Conservation (phyloP, 441 rosid genomes). For the Manihot esculenta region DNA sequence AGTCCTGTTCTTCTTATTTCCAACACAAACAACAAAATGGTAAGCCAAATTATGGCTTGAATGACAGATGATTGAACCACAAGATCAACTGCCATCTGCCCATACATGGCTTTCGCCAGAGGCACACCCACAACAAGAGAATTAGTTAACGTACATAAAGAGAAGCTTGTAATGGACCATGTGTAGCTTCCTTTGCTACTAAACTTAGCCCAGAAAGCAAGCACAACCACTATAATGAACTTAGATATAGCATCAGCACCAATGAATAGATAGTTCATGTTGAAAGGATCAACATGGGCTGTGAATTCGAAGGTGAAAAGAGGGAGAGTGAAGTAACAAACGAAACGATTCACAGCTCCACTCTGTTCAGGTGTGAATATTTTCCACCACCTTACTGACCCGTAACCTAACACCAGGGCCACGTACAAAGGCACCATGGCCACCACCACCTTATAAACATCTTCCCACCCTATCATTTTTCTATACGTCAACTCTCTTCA, state of each 20-base stretch:
- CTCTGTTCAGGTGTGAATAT: slow-evolving; percentile 73
- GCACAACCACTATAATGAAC: slow-evolving; percentile 52
- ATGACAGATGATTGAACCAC: slow-evolving; percentile 76
- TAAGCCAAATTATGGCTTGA: slow-evolving; percentile 82
- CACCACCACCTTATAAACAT: slow-evolving; percentile 75
- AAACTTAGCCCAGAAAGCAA: slow-evolving; percentile 76
- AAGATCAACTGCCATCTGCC: slow-evolving; percentile 64
- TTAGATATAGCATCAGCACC: slow-evolving; percentile 76
- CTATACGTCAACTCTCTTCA: not conserved
- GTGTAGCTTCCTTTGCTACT: slow-evolving; percentile 69
- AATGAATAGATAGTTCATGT: slow-evolving; percentile 70
- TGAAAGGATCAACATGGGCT: slow-evolving; percentile 73
- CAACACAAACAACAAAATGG: slow-evolving; percentile 58
- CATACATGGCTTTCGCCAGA: slow-evolving; percentile 76
- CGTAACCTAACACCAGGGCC: slow-evolving; percentile 78
- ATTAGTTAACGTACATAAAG: slow-evolving; percentile 73
- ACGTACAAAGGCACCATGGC: slow-evolving; percentile 85
- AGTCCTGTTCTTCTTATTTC: slow-evolving; percentile 58
- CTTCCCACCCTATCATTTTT: slow-evolving; percentile 73
- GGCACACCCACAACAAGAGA: slow-evolving; percentile 88
- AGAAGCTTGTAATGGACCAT: slow-evolving; percentile 91
- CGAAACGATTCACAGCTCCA: slow-evolving; percentile 68
- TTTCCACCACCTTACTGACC: slow-evolving; percentile 90
- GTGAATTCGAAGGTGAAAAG: slow-evolving; percentile 82
- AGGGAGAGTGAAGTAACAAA: slow-evolving; percentile 81